phyloP scores from a whole-genome alignment of 2,329 filamentous ascomycete species.

The Pseudogymnoascus sp. region DNA sequence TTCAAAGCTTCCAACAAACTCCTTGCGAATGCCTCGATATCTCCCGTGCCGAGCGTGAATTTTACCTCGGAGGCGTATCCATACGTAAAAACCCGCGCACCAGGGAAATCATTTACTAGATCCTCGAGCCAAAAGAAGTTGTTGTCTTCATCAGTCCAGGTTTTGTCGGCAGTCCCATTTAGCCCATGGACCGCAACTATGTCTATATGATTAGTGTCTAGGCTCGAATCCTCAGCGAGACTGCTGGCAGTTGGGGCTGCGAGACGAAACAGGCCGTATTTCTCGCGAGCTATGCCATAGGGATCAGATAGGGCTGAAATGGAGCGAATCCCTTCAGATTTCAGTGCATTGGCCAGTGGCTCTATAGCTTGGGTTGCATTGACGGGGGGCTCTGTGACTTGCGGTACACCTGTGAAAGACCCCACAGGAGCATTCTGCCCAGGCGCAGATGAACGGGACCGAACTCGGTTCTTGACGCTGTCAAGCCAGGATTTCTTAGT shows the following conservation, averaged over 20 bases:
- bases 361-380: neutral
- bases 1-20: conserved; percentile 17
- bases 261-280: conserved; percentile 1
- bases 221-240: neutral
- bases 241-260: neutral
- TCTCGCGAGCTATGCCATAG: neutral
- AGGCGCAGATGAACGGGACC: neutral
- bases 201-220: conserved; percentile 9
- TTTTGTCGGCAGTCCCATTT: conserved; percentile 18
- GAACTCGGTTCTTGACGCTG: neutral
- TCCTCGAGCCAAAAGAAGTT: conserved; percentile 22
- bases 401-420: neutral
- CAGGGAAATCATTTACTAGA: conserved; percentile 19
- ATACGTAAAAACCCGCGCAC: conserved; percentile 22
- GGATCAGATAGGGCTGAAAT: neutral
- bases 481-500: neutral
- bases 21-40: conserved; percentile 18
- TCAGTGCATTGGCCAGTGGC: neutral
- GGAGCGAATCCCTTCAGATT: neutral
- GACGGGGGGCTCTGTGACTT: neutral
- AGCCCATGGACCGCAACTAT: conserved; percentile 21
- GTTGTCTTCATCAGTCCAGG: conserved; percentile 22
- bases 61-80: conserved; percentile 22
- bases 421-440: neutral
- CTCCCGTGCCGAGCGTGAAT: conserved; percentile 13